Percentiles rank a stretch among this genome's conserved stretches.
Evolutionary conservation across 202 grass and related monocot species (phyloP).

Genomic region (Dendrocalamus latiflorus): DNA sequence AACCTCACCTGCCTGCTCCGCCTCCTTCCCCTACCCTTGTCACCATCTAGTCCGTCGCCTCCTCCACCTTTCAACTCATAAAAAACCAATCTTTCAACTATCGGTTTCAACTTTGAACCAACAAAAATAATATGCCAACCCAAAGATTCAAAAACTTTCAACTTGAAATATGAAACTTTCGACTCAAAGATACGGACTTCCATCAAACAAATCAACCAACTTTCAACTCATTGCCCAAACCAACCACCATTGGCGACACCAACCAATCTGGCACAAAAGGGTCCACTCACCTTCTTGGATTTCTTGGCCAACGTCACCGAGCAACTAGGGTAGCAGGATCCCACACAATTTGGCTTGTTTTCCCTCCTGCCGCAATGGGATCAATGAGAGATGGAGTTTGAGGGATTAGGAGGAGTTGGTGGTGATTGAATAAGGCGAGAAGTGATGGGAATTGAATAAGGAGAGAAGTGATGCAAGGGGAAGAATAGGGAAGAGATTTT

Average conservation of each 20-base stretch:
- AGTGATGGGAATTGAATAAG: too few relatives aligned
- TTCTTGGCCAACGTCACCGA: neutral
- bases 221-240: neutral
- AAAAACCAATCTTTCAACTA: neutral
- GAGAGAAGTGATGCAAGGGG: neutral
- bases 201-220: neutral
- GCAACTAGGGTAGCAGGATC: neutral
- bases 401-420: neutral
- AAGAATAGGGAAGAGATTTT: neutral
- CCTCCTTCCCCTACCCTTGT: neutral
- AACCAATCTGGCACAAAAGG: too few relatives aligned
- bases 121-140: too few relatives aligned
- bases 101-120: neutral
- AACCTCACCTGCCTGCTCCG: neutral
- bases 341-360: neutral
- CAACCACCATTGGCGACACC: neutral
- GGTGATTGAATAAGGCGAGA: neutral
- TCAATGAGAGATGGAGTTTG: neutral
- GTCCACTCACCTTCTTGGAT: neutral
- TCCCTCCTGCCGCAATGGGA: neutral
- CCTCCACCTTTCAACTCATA: neutral
- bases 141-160: neutral
- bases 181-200: neutral
- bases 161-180: neutral
- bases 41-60: neutral